phyloP scores from a whole-genome alignment of 768 basidiomycete species.

The Suillus fuscotomentosus region DNA sequence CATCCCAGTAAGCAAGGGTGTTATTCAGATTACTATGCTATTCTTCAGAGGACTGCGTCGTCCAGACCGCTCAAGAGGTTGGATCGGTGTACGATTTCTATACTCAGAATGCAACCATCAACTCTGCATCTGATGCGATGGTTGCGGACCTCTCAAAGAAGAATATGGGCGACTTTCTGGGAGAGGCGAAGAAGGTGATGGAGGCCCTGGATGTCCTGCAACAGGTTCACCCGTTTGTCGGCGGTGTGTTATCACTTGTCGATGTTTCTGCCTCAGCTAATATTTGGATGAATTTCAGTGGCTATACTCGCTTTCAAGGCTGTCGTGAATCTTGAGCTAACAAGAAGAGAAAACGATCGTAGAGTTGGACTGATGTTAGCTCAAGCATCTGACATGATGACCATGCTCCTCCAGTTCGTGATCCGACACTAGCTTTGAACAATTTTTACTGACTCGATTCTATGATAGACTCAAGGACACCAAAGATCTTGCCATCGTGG shows the following conservation, averaged over 20 bases:
- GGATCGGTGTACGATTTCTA: not conserved
- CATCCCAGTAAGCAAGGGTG: not conserved
- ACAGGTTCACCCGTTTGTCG: slow-evolving; percentile 27
- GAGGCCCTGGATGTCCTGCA: slow-evolving; percentile 26
- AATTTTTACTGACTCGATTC: not conserved
- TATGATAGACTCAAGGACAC: slow-evolving; percentile 28
- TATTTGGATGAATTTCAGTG: slow-evolving; percentile 27
- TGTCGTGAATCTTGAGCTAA: slow-evolving; percentile 46
- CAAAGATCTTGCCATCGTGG: slow-evolving; percentile 19
- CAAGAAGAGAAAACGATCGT: slow-evolving; percentile 49
- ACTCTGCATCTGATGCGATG: not conserved
- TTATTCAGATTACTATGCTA: not conserved
- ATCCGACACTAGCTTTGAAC: no score
- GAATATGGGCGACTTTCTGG: slow-evolving; percentile 16
- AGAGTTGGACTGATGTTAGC: slow-evolving; percentile 45
- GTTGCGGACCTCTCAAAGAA: not conserved
- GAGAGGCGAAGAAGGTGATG: slow-evolving; percentile 23
- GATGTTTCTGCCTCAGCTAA: not conserved
- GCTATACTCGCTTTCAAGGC: slow-evolving; percentile 50
- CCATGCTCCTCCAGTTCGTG: slow-evolving; percentile 42
- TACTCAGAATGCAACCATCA: slow-evolving; percentile 4
- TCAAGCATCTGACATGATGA: slow-evolving; percentile 52
- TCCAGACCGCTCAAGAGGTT: not conserved
- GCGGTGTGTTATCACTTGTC: slow-evolving; percentile 14
- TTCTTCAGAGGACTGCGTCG: not conserved